Evolutionary conservation across 768 basidiomycete genomes (phyloP), one percentile per base, ranked within the genome.

Genomic region (Pleurotus salmoneostramineus): DNA sequence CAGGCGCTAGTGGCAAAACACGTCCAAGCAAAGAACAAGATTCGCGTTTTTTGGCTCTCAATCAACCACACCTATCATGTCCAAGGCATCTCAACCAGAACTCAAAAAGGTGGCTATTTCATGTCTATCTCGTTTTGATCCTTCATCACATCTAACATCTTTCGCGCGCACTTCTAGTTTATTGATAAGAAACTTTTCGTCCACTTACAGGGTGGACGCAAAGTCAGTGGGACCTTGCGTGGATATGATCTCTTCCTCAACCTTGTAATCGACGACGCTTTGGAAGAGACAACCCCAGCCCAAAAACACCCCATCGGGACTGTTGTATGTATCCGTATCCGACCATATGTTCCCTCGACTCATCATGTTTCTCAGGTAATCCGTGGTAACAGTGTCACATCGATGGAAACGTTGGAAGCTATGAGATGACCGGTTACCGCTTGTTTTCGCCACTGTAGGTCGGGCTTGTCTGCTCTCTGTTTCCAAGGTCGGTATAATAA

Each of bases 161-260:
- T 8, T 17, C 64, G 44, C 56, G 45, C 51, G 34, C 51, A 37
- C 51, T 44, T 42, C 44, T 56, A 98, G 92, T 99, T 97, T 70
- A 98, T 99, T 95, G 97, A 99, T 83, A 96, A 98, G 78, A 91
- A 89, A 68, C 77, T 98, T 64, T 95, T 95, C 73, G 79, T 99
- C 66, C 86, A 96, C 75, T 78, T 99, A 5, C 95, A 97, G 69
- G 93, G 91, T 48, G 94, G 94, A 56, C 88, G 96, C 67, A 93
- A 93, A 83, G 92, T 99, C 66, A 94, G 92, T 76, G 97, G 97
- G 56, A 87, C 86, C 11, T 77, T 99, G 51, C 88, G 97, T 61
- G 97, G 97, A 54, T 99, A 97, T 73, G 97, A 99, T 79, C 89
- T 99, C 62, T 99, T 99, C 80, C 77, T 99, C 70, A 99, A 99